These are phyloP conservation scores for Prunus campanulata DNA, from an alignment of 306 rosid species.

Conservation along the genomic window DNA sequence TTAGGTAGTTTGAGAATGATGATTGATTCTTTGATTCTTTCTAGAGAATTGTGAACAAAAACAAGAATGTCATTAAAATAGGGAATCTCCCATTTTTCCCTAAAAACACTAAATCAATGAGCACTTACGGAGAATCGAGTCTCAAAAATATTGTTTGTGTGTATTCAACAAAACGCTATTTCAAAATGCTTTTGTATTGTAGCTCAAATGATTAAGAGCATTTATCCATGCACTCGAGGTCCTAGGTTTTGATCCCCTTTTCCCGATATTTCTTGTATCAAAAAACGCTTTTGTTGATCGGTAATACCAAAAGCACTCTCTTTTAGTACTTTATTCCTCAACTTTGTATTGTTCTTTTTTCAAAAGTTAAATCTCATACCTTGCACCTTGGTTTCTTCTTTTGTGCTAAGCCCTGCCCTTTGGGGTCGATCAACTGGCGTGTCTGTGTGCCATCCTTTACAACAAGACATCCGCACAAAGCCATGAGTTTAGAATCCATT, in stretches of 20 bases:
- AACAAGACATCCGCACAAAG: slow-evolving; percentile 4
- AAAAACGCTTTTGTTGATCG: neutral
- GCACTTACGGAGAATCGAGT: no score
- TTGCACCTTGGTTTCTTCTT: neutral
- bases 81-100: no score
- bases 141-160: no score
- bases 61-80: no score
- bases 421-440: neutral
- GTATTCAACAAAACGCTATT: no score
- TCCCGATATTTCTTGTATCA: neutral
- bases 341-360: neutral
- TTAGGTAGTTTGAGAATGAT: neutral
- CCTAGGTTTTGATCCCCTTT: no score
- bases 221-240: no score
- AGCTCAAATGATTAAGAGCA: no score
- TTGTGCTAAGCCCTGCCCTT: neutral
- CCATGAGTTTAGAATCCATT: slow-evolving; percentile 7
- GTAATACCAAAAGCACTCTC: neutral
- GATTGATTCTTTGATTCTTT: no score
- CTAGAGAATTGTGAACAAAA: no score
- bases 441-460: slow-evolving; percentile 7
- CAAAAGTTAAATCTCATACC: slow-evolving; percentile 1
- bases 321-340: neutral
- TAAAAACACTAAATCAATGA: no score
- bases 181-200: no score